Evolutionary conservation across 2,329 filamentous ascomycete genomes (phyloP), one percentile per base, ranked within the genome.

Genomic region (Arthrobotrys entomopaga): DNA sequence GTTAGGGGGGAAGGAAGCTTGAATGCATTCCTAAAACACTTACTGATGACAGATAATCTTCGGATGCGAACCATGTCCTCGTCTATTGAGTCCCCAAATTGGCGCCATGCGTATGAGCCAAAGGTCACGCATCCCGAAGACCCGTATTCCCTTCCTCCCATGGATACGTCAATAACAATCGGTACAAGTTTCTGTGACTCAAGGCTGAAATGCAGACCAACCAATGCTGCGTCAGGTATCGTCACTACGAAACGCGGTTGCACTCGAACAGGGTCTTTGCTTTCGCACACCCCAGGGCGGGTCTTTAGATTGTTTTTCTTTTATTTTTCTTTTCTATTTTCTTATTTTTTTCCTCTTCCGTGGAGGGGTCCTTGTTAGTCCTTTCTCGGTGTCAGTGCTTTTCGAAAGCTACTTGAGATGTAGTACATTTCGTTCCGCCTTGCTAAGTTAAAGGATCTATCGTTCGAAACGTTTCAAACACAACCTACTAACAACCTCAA

Each of bases 391-490:
- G 49, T 24, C 26, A 59, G 29, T 64, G 57, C 57, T 58, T 43
- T 63, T 61, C 54, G 57, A 57, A 67, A 74, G 70, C 63, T 59
- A 71, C 50, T 42, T 64, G 52, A 49, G 60, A 65, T 59, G 52
- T 58, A 54, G 24, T 71, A 52, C 66, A 42, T 65, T 71, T 70
- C 60, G 66, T 71, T 71, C 66, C 64, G 70, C 70, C 70, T 74
- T 74, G 70, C 61, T 42, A 61, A 57, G 53, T 59, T 69, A 69
- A 69, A 74, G 70, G 70, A 74, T 74, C 69, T 50, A 74, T 74
- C 29, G 29, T 34, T 34, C 43, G 61, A 56, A 53, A 65, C 60
- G 60, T 65, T 66, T 73, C 49, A 52, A 61, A 46, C 52, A 64
- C 59, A 65, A 73, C 69, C 43, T 65, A 65, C 46, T 65, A 46